Base-by-base conservation (phyloP, 148 eudicot genomes). In the Vaccinium myrtillus region DNA sequence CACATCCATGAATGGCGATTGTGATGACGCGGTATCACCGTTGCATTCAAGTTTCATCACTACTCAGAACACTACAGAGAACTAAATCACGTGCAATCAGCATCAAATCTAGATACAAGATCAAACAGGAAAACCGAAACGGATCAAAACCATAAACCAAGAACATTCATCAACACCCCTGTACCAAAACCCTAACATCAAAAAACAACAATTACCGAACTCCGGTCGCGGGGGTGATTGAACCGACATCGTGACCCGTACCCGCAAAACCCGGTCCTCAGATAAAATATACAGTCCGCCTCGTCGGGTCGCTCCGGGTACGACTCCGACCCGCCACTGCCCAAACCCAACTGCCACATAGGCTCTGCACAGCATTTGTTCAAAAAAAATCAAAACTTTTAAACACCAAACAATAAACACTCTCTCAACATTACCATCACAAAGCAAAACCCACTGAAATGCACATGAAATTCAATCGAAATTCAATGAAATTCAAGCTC, bases 211-310 rank as follows among this genome's bases (percentile, higher is more conserved):
- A 23, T 86, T 91, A 93, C 98, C 92, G 83, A 46, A 81, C 82
- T 54, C 27, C 95, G 95, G 81, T 94, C 93, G 21, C 84, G 91
- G 18, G 98, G 98, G 86, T 96, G 99, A 90, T 96, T 96, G 83
- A 88, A 96, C 86, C 99, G 95, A 81, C 99, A 96, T n/a, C 99
- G 90, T 51, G 90, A 77, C 19, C 97, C 98, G 36, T 87, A 96
- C 15, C 99, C 95, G 83, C 99, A 96, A 82, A 90, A 88, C 49
- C 99, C 99, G 14, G 92, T 96, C 88, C 94, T 87, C 67, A 94
- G 77, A 85, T 85, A 96, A 63, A 91, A 92, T 49, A 90, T 90
- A 88, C 99, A 96, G 89, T 96, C 94, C 65, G 95, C 90, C 85
- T 91, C 95, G 36, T 90, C 94, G 8, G 95, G 98, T 80, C 98